Evolutionary conservation across 495 filamentous ascomycete species (phyloP), one percentile per base, ranked within the genome.

Genomic region (Aspergillus nidulans): DNA sequence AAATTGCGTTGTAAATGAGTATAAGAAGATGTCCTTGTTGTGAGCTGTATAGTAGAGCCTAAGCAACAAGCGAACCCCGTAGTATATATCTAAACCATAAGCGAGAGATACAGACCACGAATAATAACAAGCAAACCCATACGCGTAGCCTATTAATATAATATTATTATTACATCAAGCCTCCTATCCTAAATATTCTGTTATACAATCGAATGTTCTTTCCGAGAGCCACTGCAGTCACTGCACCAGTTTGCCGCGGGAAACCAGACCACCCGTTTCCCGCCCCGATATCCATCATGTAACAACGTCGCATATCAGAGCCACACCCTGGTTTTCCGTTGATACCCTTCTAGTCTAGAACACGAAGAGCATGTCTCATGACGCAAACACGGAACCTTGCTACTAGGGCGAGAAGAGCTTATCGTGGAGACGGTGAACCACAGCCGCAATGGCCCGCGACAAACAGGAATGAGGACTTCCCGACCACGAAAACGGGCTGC

Each of bases 311-410:
- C 50, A 38, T 28, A 56, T 55, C 53, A 46, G 47, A 12, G 30
- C 30, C 30, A 34, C 6, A 34, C 30, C 44, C 46, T 12, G 20
- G 45, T 69, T 67, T 68, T 59, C 68, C 67, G 66, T 52, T 58
- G 68, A 72, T 69, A 74, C 69, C 66, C 66, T 68, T 67, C 61
- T 53, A 62, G 64, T 50, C 62, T 59, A 60, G 60, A 38, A 55
- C 54, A 51, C 63, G 46, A 45, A 44, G 42, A 39, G 39, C 40
- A 30, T 25, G 21, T 45, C 32, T 6, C 49, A 62, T 66, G 60
- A 65, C 60, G 57, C 63, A 66, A 57, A 41, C 40, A 48, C 55
- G 58, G 26, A 28, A 28, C 25, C 40, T 18, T 26, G 28, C 30
- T 53, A 42, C 16, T 3, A 18, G 4, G 23, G 41, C 3, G 4